These are phyloP conservation scores for Curvularia hawaiiensis DNA, from an alignment of 2,329 filamentous ascomycete species.

Conservation along the genomic window DNA sequence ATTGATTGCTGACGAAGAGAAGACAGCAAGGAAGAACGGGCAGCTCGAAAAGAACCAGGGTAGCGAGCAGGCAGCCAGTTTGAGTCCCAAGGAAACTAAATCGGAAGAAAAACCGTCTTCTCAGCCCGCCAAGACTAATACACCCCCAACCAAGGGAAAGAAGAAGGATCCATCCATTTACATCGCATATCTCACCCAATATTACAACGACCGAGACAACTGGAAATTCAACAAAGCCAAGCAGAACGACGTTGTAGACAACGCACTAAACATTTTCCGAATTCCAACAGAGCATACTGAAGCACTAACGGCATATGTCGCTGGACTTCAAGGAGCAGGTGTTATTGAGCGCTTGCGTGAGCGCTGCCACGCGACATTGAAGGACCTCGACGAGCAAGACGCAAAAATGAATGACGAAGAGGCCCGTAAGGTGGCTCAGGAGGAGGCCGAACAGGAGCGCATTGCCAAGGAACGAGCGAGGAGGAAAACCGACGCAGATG, in stretches of 20 bases:
- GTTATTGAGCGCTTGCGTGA: conserved; percentile 69
- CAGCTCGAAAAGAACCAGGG: conserved; percentile 25
- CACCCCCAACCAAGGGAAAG: conserved; percentile 26
- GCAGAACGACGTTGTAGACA: conserved; percentile 83
- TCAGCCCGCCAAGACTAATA: conserved; percentile 3
- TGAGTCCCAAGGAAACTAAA: conserved; percentile 3
- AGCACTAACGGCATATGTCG: conserved; percentile 76
- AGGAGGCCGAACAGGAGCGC: conserved; percentile 44
- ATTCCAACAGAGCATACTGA: conserved; percentile 73
- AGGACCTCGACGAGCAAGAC: conserved; percentile 53
- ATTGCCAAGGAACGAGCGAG: conserved; percentile 40
- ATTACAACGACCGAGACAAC: conserved; percentile 68
- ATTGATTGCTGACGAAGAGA: conserved; percentile 20
- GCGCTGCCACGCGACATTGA: conserved; percentile 66
- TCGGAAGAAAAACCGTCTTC: neutral
- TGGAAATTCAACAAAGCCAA: conserved; percentile 99
- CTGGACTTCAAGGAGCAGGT: conserved; percentile 76
- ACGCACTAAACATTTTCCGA: conserved; percentile 73
- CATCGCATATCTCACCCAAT: conserved; percentile 77
- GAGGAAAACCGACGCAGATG: conserved; percentile 37
- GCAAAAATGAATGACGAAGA: conserved; percentile 44
- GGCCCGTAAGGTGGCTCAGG: conserved; percentile 44
- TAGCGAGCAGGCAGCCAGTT: conserved; percentile 13
- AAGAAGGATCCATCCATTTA: conserved; percentile 65
- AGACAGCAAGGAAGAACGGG: conserved; percentile 19